Conservation (phyloP, 164 flowering plant species). For the Chimonanthus salicifolius region DNA sequence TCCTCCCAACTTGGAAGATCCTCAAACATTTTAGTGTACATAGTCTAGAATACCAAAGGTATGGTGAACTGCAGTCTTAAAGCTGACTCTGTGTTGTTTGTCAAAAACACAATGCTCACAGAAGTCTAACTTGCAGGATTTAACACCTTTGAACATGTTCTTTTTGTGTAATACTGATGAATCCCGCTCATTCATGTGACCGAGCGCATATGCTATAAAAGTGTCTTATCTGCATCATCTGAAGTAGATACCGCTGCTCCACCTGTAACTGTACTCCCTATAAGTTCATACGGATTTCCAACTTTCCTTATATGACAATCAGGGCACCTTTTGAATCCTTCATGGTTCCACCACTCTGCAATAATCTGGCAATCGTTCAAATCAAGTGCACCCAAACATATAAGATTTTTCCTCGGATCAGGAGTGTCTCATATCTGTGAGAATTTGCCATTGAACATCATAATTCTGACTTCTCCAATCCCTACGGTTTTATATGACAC, state of each 20-base stretch:
- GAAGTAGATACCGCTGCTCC: neutral
- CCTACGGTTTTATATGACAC: no score
- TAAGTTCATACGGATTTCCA: neutral
- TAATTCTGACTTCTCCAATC: no score
- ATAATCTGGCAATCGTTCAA: no score
- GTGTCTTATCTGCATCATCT: neutral
- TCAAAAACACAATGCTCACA: neutral
- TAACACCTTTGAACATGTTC: neutral
- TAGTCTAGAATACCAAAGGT: neutral
- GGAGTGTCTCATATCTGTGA: no score
- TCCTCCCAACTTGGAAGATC: neutral
- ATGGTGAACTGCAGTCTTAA: neutral
- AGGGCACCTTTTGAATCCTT: neutral
- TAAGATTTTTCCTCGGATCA: no score
- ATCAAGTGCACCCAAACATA: no score
- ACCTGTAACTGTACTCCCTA: neutral
- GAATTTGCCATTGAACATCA: no score
- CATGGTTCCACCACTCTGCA: no score
- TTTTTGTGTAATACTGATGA: neutral
- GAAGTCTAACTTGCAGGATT: neutral
- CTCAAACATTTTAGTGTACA: neutral
- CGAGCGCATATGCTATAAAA: neutral
- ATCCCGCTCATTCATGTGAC: neutral
- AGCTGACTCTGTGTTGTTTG: neutral
- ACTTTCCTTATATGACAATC: neutral